Evolutionary conservation across 164 flowering plant species (phyloP).

Genomic region (Tetrastigma voinierianum): DNA sequence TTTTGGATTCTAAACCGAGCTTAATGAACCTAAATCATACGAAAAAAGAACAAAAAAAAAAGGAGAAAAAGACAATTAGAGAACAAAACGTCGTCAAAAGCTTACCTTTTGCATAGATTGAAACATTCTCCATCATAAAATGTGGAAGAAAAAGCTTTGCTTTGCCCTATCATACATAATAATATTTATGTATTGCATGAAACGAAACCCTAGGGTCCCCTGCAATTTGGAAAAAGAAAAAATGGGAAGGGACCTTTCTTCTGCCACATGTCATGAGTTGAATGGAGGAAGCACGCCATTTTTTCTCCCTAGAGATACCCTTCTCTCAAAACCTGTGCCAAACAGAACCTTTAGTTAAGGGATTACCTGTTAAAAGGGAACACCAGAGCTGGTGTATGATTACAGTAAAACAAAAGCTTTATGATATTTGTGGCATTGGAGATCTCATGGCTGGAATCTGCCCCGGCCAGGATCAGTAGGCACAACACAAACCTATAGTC

Average conservation of each 20-base stretch:
- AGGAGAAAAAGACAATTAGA: too few species aligned
- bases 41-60: too few species aligned
- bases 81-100: too few species aligned
- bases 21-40: too few species aligned
- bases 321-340: constrained; percentile 3
- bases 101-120: too few species aligned
- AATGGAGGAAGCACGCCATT: background rate
- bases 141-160: too few species aligned
- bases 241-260: background rate
- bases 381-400: constrained; percentile 9
- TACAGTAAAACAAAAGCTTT: background rate
- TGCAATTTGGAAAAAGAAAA: background rate
- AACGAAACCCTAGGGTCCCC: background rate
- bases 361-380: background rate
- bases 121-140: too few species aligned
- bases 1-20: too few species aligned
- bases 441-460: constrained; percentile 9
- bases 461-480: constrained; percentile 2
- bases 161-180: too few species aligned
- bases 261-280: too few species aligned
- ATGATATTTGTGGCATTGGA: background rate
- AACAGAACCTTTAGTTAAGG: background rate
- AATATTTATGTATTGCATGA: too few species aligned
- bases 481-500: constrained; percentile 8
- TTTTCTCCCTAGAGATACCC: background rate